Evolutionary conservation across 1,139 yeast genomes (phyloP).

Genomic region (Taphrina pruni): DNA sequence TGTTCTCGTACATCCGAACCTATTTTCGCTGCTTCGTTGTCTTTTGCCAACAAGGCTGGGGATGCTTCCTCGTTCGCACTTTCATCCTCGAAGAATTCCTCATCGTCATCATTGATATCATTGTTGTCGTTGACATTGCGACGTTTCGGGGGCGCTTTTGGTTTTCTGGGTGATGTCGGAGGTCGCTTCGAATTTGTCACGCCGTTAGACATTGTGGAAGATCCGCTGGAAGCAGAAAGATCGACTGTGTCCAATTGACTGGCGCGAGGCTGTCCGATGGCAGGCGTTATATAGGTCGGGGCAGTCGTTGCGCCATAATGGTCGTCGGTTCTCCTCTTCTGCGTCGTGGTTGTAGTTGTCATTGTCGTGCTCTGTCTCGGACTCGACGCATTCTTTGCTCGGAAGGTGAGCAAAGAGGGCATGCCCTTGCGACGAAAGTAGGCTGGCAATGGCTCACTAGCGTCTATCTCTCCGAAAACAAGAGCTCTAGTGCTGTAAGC

Average conservation of each 20-base stretch:
- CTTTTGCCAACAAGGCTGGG: constrained; percentile 8
- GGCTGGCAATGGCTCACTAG: constrained; percentile 16
- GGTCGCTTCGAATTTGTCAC: constrained; percentile 15
- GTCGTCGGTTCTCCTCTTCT: background rate
- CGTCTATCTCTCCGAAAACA: constrained; percentile 1
- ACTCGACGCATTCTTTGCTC: background rate
- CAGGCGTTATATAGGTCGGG: constrained; percentile 31
- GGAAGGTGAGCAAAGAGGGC: constrained; percentile 28
- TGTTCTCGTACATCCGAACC: background rate
- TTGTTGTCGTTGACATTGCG: constrained; percentile 22
- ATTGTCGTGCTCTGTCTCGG: background rate
- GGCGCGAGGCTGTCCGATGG: background rate
- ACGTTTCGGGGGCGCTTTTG: constrained; percentile 29
- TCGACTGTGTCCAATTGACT: constrained; percentile 32
- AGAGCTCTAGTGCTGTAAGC: constrained; percentile 4
- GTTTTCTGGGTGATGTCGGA: constrained; percentile 33
- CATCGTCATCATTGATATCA: constrained; percentile 19
- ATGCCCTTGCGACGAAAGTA: constrained; percentile 10
- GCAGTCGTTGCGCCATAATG: background rate
- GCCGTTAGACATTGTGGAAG: background rate
- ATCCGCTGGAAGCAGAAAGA: constrained; percentile 17
- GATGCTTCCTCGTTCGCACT: constrained; percentile 2
- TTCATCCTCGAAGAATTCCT: constrained; percentile 18
- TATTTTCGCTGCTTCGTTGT: background rate
- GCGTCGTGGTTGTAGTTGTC: background rate